phyloP scores from a whole-genome alignment of 2,329 filamentous ascomycete species.

The Colletotrichum falcatum region DNA sequence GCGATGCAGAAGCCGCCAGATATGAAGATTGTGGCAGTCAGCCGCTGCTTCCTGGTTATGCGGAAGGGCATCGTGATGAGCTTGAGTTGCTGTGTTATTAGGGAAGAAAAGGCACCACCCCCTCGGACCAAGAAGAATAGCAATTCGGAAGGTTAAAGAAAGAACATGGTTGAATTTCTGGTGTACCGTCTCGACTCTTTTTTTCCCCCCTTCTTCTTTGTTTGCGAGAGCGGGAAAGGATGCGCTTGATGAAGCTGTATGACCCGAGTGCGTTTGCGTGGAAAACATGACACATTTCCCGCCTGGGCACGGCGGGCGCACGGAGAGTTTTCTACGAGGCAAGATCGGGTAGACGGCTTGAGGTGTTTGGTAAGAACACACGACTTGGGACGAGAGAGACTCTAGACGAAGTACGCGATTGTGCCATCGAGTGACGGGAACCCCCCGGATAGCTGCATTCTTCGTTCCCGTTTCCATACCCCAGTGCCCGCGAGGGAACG shows the following conservation, averaged over 20 bases:
- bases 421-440: not conserved
- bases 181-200: not conserved
- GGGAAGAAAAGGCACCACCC: not conserved
- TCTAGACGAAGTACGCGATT: not conserved
- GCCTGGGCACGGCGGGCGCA: not conserved
- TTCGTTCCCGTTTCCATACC: not conserved
- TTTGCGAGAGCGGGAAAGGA: not conserved
- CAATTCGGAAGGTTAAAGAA: not conserved
- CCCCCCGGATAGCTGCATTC: not conserved
- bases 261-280: not conserved
- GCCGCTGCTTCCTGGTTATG: conserved; percentile 56
- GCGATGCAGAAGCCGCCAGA: conserved; percentile 64
- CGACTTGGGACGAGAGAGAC: conserved; percentile 5
- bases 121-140: not conserved
- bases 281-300: not conserved
- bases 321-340: not conserved
- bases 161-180: not conserved
- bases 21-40: conserved; percentile 61
- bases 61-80: conserved; percentile 42
- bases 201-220: no score
- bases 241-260: not conserved
- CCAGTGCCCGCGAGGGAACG: not conserved
- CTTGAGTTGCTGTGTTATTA: no score
- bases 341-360: not conserved
- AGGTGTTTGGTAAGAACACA: not conserved